These are phyloP conservation scores for Monocercomonoides exilis DNA, from an alignment of 78 protist species.

Conservation along the genomic window DNA sequence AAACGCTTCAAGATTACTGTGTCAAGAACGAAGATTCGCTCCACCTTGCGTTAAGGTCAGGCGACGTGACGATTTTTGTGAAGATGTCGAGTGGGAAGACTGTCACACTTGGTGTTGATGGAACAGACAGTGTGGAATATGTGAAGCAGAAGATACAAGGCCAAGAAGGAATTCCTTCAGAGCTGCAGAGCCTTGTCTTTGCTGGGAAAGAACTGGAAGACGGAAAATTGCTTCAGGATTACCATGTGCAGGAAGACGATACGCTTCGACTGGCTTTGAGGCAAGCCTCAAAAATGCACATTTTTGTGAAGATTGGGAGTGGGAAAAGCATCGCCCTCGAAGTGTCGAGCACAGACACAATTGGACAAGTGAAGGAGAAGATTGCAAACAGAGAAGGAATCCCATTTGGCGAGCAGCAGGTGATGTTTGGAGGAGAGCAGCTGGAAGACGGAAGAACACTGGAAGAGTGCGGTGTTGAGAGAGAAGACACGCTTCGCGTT, in stretches of 20 bases:
- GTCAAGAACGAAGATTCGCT: too few relatives aligned
- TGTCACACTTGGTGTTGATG: neutral
- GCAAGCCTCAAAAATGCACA: too few relatives aligned
- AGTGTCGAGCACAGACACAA: conserved; percentile 71
- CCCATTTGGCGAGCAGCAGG: neutral
- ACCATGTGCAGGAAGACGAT: neutral
- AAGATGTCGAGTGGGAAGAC: neutral
- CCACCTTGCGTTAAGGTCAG: too few relatives aligned
- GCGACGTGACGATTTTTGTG: neutral
- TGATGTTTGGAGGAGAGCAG: neutral
- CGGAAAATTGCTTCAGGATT: conserved; percentile 6
- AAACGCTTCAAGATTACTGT: neutral
- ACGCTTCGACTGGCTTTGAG: neutral
- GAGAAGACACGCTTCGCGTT: neutral
- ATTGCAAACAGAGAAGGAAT: neutral
- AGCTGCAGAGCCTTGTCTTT: conserved; percentile 18
- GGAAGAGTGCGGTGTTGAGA: neutral
- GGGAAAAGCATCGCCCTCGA: neutral
- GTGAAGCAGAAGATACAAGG: neutral
- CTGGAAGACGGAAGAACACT: neutral
- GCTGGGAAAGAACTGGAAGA: conserved; percentile 16
- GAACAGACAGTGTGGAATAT: neutral
- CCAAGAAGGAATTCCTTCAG: conserved; percentile 18
- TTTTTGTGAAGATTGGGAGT: neutral
- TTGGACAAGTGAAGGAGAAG: conserved; percentile 54